phyloP scores from a whole-genome alignment of 2,329 filamentous ascomycete species.

The Xylariaceae sp. region DNA sequence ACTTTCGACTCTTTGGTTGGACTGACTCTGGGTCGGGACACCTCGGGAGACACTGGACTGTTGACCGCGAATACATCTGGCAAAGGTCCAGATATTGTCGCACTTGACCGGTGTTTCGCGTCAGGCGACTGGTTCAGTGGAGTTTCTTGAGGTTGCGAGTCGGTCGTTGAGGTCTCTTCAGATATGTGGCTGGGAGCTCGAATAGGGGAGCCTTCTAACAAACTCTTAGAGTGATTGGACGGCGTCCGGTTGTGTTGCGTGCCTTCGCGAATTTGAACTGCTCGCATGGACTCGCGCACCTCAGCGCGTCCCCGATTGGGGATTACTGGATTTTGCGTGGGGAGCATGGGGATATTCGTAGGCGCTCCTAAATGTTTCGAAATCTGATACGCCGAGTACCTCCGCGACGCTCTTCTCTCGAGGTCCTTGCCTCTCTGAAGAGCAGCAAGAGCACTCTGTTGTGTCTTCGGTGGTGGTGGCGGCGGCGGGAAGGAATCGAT shows the following conservation, averaged over 20 bases:
- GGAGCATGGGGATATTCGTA: conserved; percentile 79
- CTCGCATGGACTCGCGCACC: conserved; percentile 75
- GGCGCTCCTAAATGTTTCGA: conserved; percentile 83
- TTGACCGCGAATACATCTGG: conserved; percentile 42
- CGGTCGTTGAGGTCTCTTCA: conserved; percentile 48
- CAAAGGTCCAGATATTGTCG: conserved; percentile 55
- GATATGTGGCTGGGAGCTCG: conserved; percentile 56
- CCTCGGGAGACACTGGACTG: conserved; percentile 30
- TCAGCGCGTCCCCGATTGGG: conserved; percentile 78
- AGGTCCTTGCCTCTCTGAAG: conserved; percentile 88
- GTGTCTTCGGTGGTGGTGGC: conserved; percentile 72
- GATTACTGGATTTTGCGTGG: conserved; percentile 73
- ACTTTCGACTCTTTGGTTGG: conserved; percentile 21
- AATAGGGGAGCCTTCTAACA: conserved; percentile 54
- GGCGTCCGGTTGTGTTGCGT: conserved; percentile 45
- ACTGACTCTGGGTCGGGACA: conserved; percentile 22
- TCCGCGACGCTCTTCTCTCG: conserved; percentile 82
- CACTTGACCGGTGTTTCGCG: conserved; percentile 56
- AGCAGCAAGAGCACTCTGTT: conserved; percentile 84
- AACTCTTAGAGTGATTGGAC: conserved; percentile 41
- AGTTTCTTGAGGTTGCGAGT: conserved; percentile 33
- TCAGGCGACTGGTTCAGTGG: conserved; percentile 56
- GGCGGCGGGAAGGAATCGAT: conserved; percentile 67
- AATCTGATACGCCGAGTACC: conserved; percentile 96
- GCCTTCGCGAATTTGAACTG: conserved; percentile 51